Percentiles rank a stretch among this genome's conserved stretches.
These are phyloP conservation scores for Fusarium lyarnte DNA, from an alignment of 2,329 filamentous ascomycete species.

Conservation along the genomic window DNA sequence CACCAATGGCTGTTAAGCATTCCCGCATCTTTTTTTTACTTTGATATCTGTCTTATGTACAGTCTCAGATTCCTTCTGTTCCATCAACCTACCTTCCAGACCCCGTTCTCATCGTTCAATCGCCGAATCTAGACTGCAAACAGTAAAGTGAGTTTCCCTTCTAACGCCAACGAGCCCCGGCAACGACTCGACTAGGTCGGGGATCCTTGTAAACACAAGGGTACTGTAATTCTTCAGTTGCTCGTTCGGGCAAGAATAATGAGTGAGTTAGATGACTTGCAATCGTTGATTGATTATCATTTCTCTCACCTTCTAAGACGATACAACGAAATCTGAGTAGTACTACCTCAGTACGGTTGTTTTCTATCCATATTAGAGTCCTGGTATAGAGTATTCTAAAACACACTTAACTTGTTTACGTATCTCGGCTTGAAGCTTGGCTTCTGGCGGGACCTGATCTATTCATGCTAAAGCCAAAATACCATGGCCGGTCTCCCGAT, in stretches of 20 bases:
- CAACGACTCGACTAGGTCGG: constrained; percentile 7
- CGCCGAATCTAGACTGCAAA: constrained; percentile 18
- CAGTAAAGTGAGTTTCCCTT: constrained; percentile 12
- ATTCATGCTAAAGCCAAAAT: constrained; percentile 29
- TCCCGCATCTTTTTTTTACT: not conserved
- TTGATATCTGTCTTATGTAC: not conserved
- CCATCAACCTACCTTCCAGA: not conserved
- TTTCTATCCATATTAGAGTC: not conserved
- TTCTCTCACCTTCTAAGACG: not conserved
- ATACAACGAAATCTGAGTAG: not conserved
- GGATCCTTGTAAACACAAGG: constrained; percentile 23
- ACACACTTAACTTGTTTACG: not conserved
- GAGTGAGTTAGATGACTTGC: not conserved
- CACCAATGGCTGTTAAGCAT: constrained; percentile 1
- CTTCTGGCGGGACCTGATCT: constrained; percentile 15
- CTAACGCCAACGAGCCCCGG: constrained; percentile 10
- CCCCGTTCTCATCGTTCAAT: constrained; percentile 10
- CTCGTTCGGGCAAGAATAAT: constrained; percentile 22
- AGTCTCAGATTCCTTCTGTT: constrained; percentile 11
- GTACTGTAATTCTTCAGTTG: constrained; percentile 27
- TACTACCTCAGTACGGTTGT: not conserved
- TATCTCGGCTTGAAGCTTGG: constrained; percentile 26
- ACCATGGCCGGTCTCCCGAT: constrained; percentile 18
- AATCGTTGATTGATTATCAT: not conserved
- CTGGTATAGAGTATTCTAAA: not conserved